These are phyloP conservation scores for Sonneratia alba DNA, from an alignment of 345 rosid genomes.

Conservation along the genomic window DNA sequence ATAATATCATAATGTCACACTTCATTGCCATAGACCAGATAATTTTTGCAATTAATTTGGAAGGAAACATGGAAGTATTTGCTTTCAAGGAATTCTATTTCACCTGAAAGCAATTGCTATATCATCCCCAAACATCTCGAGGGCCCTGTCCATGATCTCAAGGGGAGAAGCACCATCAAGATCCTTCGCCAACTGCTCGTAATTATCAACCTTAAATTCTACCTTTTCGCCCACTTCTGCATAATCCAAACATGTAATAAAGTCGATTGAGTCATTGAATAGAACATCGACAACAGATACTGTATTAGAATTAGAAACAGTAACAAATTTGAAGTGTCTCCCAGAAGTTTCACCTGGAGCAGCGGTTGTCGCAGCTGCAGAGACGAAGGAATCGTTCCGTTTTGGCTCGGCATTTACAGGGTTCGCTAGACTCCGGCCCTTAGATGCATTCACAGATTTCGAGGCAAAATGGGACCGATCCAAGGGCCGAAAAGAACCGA, in stretches of 20 bases:
- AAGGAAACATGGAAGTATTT: not conserved
- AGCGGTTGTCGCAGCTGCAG: slow-evolving; percentile 41
- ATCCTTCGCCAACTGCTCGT: slow-evolving; percentile 42
- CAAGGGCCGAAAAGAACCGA: slow-evolving; percentile 37
- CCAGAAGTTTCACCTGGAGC: slow-evolving; percentile 50
- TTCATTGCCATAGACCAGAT: not conserved
- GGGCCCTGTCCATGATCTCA: slow-evolving; percentile 83
- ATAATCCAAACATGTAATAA: not conserved
- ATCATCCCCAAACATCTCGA: slow-evolving; percentile 66
- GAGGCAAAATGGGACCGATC: slow-evolving; percentile 31
- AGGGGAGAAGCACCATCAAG: slow-evolving; percentile 74
- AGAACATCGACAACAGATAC: not conserved
- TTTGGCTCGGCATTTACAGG: slow-evolving; percentile 55
- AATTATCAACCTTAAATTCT: slow-evolving; percentile 40
- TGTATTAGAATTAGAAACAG: not conserved
- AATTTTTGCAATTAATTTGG: not conserved
- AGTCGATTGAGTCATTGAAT: not conserved
- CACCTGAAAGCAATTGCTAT: slow-evolving; percentile 97
- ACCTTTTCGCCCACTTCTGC: slow-evolving; percentile 58
- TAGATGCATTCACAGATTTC: slow-evolving; percentile 28
- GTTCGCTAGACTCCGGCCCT: slow-evolving; percentile 31
- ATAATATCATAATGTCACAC: not conserved
- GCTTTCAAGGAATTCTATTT: not conserved
- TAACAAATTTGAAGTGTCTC: not conserved
- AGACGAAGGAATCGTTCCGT: slow-evolving; percentile 34